These are phyloP conservation scores for Candida railenensis DNA, from an alignment of 805 yeast species.

Conservation along the genomic window DNA sequence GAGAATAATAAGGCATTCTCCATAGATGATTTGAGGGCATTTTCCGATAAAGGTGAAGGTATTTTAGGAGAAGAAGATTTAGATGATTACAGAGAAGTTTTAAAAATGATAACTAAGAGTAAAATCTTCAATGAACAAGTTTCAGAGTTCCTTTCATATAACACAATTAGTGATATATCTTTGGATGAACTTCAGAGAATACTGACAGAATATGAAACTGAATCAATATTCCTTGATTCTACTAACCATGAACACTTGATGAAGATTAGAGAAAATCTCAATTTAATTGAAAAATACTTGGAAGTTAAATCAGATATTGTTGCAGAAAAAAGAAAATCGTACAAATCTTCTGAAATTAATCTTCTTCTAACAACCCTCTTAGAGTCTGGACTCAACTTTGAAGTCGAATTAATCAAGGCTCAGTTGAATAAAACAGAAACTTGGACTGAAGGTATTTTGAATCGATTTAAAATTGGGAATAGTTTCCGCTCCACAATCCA, in stretches of 20 bases:
- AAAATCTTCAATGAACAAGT: slow-evolving; percentile 19
- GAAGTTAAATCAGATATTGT: slow-evolving; percentile 4
- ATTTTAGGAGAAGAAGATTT: slow-evolving; percentile 30
- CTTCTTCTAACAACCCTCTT: slow-evolving; percentile 20
- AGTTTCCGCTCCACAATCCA: neutral
- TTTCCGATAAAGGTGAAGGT: slow-evolving; percentile 26
- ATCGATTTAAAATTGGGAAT: slow-evolving; percentile 10
- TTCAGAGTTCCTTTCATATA: slow-evolving; percentile 15
- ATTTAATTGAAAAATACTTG: slow-evolving; percentile 15
- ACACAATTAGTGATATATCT: slow-evolving; percentile 14
- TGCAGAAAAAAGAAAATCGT: neutral
- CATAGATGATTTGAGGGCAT: slow-evolving; percentile 25
- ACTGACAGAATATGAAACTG: slow-evolving; percentile 23
- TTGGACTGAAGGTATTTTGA: slow-evolving; percentile 22
- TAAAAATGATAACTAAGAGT: slow-evolving; percentile 24
- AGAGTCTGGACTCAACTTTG: slow-evolving; percentile 17
- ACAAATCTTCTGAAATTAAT: slow-evolving; percentile 16
- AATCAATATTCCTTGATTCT: slow-evolving; percentile 16
- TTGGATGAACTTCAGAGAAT: slow-evolving; percentile 23
- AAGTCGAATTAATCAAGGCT: neutral
- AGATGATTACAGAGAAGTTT: slow-evolving; percentile 29
- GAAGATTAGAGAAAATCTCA: slow-evolving; percentile 21
- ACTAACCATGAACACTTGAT: slow-evolving; percentile 28
- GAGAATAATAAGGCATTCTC: slow-evolving; percentile 28
- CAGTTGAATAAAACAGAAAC: slow-evolving; percentile 17